Evolutionary conservation across 129 eudicot species (phyloP), one percentile per base, ranked within the genome.

Genomic region (Glebionis coronaria): DNA sequence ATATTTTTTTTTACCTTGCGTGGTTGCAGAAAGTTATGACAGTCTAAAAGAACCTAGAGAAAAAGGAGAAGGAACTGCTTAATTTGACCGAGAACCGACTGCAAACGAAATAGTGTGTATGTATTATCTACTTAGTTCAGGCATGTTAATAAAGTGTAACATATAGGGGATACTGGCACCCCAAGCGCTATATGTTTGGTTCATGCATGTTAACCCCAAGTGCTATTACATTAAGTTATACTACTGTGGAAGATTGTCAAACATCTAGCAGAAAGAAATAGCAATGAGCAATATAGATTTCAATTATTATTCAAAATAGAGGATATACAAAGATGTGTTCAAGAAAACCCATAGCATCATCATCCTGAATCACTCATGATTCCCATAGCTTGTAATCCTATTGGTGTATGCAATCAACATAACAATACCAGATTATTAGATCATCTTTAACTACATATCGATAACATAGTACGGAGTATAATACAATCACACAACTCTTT

Each of bases 341-440:
- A 58, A 45, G 11, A 9, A 47, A 47, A 42, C 40, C 44, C 21
- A 49, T 67, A 13, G 28, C 16, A 35, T 57, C 56, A 49, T 78
- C 82, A 81, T 47, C 81, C 90, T 44, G 90, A 85, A 76, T 85
- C 90, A 68, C 84, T 85, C 72, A 84, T 46, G 73, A 69, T 81
- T 50, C 90, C 90, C 90, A 85, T 85, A 12, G 90, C 90, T 80
- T 85, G 81, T 71, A 85, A 81, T 64, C 90, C 90, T 44, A 82
- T 78, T 59, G 84, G 82, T 81, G 75, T 81, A 87, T 85, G 87
- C 83, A 73, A 35, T 23, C 63, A 28, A 40, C 42, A 52, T 18
- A 23, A 62, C 16, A 66, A 0, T 40, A 12, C 16, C 55, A 21
- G 31, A 12, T 23, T 56, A 45, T 4, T 29, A 29, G 23, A 40